Conservation (phyloP, 768 basidiomycete species). For the Boletus coccyginus region DNA sequence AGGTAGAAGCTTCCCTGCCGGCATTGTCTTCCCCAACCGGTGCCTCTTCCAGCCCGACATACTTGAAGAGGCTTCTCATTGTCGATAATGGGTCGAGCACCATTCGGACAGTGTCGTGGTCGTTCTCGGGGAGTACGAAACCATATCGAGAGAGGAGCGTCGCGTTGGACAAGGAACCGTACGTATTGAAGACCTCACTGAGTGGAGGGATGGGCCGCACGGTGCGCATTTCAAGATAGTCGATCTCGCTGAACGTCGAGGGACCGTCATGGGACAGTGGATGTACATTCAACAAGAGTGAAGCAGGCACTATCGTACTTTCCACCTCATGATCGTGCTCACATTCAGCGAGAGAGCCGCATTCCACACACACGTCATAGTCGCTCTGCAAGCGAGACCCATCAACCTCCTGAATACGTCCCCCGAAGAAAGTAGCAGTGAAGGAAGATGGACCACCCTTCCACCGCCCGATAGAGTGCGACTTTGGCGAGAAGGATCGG, state of each 20-base stretch:
- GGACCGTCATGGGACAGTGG: constrained; percentile 13
- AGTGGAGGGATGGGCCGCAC: constrained; percentile 47
- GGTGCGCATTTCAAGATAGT: constrained; percentile 67
- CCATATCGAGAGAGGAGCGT: constrained; percentile 69
- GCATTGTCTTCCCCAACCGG: constrained; percentile 12
- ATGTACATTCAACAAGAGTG: constrained; percentile 1
- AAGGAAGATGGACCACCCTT: constrained; percentile 1
- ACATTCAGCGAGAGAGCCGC: constrained; percentile 68
- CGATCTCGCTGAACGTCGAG: constrained; percentile 23
- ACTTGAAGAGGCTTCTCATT: constrained; percentile 9
- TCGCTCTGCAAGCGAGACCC: constrained; percentile 50
- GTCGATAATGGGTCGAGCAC: constrained; percentile 23
- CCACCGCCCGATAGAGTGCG: constrained; percentile 19
- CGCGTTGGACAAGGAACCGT: constrained; percentile 65
- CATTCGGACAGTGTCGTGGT: constrained; percentile 52
- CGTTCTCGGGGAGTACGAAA: constrained; percentile 72
- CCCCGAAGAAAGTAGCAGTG: constrained; percentile 1
- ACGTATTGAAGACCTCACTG: constrained; percentile 74
- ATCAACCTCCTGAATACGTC: constrained; percentile 7
- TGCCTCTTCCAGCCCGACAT: constrained; percentile 8
- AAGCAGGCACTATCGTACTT: neutral
- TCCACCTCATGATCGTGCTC: constrained; percentile 51
- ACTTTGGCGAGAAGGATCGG: constrained; percentile 13
- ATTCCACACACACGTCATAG: constrained; percentile 67
- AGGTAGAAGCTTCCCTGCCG: constrained; percentile 11